phyloP scores from a whole-genome alignment of 352 stramenopile genomes.

The Globisporangium irregulare region DNA sequence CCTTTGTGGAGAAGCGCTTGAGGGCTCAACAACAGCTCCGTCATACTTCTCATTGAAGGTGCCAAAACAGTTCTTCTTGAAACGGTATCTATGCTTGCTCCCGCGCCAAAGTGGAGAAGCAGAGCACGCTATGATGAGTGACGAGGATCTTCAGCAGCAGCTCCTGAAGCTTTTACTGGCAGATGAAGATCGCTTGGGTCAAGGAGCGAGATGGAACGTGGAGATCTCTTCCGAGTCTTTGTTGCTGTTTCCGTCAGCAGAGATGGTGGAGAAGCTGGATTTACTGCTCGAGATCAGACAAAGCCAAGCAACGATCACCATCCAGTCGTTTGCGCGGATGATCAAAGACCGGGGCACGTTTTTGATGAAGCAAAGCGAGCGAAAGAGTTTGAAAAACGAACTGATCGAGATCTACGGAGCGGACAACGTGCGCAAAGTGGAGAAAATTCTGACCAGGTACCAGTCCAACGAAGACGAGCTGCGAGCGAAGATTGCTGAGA shows the following conservation, averaged over 20 bases:
- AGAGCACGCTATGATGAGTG: neutral
- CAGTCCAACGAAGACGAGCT: conserved; percentile 38
- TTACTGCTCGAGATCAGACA: conserved; percentile 33
- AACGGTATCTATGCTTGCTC: conserved; percentile 31
- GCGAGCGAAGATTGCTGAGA: conserved; percentile 30
- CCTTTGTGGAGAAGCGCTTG: conserved; percentile 17
- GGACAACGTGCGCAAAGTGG: conserved; percentile 28
- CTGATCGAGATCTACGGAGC: conserved; percentile 39
- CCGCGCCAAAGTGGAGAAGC: neutral
- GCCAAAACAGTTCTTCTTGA: conserved; percentile 21
- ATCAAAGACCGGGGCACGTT: conserved; percentile 25
- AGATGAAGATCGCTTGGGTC: neutral
- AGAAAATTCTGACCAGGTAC: conserved; percentile 41
- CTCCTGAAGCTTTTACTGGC: conserved; percentile 19
- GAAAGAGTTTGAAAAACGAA: conserved; percentile 31
- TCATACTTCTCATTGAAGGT: conserved; percentile 30
- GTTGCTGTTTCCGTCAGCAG: conserved; percentile 29
- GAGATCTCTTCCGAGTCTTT: conserved; percentile 16
- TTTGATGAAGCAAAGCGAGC: conserved; percentile 28
- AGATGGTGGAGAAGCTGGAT: conserved; percentile 39
- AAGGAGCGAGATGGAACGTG: conserved; percentile 5
- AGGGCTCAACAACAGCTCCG: neutral
- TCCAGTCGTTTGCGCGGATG: conserved; percentile 46
- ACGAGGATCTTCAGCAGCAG: conserved; percentile 20
- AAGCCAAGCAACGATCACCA: conserved; percentile 25